These are phyloP conservation scores for Hypoxylon lienhwacheense DNA, from an alignment of 495 filamentous ascomycete species.

Conservation along the genomic window DNA sequence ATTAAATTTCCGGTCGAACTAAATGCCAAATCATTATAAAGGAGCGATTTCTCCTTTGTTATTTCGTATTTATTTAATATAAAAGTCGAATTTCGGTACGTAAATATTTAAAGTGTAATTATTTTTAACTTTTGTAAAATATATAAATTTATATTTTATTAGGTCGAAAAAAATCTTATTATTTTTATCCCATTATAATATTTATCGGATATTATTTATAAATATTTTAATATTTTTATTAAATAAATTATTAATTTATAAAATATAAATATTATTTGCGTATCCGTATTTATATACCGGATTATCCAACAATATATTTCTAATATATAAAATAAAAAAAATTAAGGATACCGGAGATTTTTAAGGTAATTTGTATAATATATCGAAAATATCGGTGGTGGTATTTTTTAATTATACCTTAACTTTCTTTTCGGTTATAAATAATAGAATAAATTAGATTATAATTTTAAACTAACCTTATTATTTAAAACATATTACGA, in stretches of 20 bases:
- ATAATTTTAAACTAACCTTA: neutral
- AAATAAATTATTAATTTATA: neutral
- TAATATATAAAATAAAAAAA: neutral
- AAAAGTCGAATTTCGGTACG: neutral
- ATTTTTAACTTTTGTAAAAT: neutral
- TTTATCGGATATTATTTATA: neutral
- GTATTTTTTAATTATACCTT: neutral
- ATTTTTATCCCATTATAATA: neutral
- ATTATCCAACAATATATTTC: neutral
- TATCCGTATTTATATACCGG: neutral
- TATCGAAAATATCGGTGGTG: neutral
- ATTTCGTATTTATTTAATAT: neutral
- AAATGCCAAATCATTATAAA: neutral
- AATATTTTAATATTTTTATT: neutral
- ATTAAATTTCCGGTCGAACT: neutral
- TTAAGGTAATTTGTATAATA: neutral
- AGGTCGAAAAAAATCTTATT: conserved; percentile 1
- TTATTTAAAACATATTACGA: neutral
- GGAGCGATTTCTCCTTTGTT: neutral
- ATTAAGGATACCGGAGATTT: neutral
- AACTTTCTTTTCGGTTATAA: neutral
- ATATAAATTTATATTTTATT: neutral
- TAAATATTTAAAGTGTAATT: neutral
- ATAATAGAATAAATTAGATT: neutral
- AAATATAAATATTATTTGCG: neutral